phyloP scores from a whole-genome alignment of 169 alveolate species.

The Plasmodium fragile region DNA sequence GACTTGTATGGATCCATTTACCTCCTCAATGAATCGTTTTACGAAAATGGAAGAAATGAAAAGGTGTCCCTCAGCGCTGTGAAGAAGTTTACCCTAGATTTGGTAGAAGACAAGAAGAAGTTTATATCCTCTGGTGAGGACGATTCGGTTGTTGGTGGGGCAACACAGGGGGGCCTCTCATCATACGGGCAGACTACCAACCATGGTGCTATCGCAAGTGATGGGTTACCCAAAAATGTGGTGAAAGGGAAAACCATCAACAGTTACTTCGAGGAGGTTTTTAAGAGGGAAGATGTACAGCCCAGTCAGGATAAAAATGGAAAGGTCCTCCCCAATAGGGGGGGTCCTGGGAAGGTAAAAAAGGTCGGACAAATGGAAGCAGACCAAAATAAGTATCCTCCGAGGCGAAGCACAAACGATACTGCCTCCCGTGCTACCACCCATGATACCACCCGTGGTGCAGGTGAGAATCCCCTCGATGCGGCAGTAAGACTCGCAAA shows the following conservation, averaged over 20 bases:
- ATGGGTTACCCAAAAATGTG: neutral
- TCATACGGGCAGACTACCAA: neutral
- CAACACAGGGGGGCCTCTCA: neutral
- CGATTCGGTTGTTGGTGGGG: neutral
- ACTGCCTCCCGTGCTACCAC: neutral
- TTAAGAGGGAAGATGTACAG: neutral
- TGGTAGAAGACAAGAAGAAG: slow-evolving; percentile 22
- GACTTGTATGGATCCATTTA: slow-evolving; percentile 41
- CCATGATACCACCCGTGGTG: no score
- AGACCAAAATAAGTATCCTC: neutral
- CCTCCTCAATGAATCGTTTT: slow-evolving; percentile 46
- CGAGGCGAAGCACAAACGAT: neutral
- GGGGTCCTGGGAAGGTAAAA: neutral
- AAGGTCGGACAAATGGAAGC: neutral
- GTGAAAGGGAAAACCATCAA: neutral
- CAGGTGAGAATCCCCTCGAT: neutral
- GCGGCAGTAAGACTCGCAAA: neutral
- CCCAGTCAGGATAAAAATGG: neutral
- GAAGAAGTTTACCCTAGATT: slow-evolving; percentile 48
- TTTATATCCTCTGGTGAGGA: neutral
- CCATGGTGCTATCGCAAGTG: neutral
- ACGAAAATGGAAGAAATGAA: slow-evolving; percentile 27
- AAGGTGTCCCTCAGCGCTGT: slow-evolving; percentile 17
- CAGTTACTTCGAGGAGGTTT: slow-evolving; percentile 15
- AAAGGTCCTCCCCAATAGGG: neutral